Percentiles rank a stretch among this genome's conserved stretches.
These are phyloP conservation scores for Arthrobotrys sinensis DNA, from an alignment of 2,329 filamentous ascomycete species.

Conservation along the genomic window DNA sequence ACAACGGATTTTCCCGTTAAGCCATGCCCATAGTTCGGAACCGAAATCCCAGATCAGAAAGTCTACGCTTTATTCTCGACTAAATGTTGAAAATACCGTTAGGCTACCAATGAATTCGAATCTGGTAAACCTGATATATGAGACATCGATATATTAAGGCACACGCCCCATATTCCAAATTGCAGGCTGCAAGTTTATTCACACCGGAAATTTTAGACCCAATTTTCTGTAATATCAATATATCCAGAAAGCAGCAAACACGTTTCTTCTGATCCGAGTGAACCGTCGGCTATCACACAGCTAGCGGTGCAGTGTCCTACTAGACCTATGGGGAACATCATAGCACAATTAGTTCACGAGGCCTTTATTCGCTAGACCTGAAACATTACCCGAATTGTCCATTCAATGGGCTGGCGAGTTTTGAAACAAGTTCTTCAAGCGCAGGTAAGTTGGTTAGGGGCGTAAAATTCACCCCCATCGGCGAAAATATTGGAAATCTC, in stretches of 20 bases:
- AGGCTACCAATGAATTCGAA: conserved; percentile 9
- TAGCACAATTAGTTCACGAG: conserved; percentile 28
- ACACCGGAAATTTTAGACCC: conserved; percentile 17
- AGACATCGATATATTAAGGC: conserved; percentile 28
- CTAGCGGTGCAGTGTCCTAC: conserved; percentile 21
- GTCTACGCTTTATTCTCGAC: conserved; percentile 11
- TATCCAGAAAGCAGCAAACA: conserved; percentile 49
- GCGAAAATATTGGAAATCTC: conserved; percentile 41
- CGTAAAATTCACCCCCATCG: conserved; percentile 19
- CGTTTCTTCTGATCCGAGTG: conserved; percentile 39
- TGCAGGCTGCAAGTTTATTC: conserved; percentile 18
- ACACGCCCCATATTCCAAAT: conserved; percentile 25
- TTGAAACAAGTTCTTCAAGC: conserved; percentile 48
- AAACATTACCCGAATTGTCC: conserved; percentile 27
- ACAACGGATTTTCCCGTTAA: conserved; percentile 19
- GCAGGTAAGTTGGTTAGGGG: conserved; percentile 33
- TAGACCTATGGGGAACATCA: conserved; percentile 12
- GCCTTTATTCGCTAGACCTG: conserved; percentile 43
- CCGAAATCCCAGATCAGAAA: conserved; percentile 28
- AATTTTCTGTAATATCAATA: conserved; percentile 9
- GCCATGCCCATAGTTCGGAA: conserved; percentile 6
- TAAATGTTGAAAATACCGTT: conserved; percentile 12
- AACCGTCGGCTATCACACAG: conserved; percentile 41
- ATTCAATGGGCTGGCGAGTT: conserved; percentile 22
- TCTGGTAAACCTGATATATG: conserved; percentile 30